Evolutionary conservation across 1,284 basidiomycete species (phyloP), one percentile per base, ranked within the genome.

Genomic region (Puccinia coronata): DNA sequence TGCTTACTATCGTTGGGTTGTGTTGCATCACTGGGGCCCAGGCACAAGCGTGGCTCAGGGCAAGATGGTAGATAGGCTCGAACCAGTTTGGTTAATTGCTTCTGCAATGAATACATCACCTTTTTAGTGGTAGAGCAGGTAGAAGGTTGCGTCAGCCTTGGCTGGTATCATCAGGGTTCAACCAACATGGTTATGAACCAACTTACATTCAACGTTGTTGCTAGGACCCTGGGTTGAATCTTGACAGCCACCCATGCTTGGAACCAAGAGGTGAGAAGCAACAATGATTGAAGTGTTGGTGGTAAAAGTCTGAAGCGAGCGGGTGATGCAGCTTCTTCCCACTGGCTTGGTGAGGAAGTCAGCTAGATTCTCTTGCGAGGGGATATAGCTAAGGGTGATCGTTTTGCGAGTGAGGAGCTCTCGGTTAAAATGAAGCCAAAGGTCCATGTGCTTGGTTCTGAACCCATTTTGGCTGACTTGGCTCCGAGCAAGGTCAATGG

Each of bases 401-500:
- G 11, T 39, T 14, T 67, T 67, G 1, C 2, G 3, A 2, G 4
- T 5, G 31, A 67, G 6, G 20, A 67, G 63, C 9, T 67, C 63
- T 23, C 41, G 9, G 9, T 39, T 39, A 18, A 31, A 39, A n/a
- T 67, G 63, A 39, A 67, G 63, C 4, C n/a, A 11, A 2, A 67
- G 34, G 20, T 67, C 63, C 63, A 67, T 67, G 34, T 67, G 63
- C 34, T 67, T 67, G 4, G 63, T 67, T 14, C n/a, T 36, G n/a
- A 67, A 67, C 8, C 63, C 34, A 39, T 47, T 39, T 11, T 67
- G 25, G 63, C 41, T 67, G 34, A 47, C 34, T 67, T 39, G 36
- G n/a, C 63, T 41, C 4, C 20, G 63, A 12, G 63, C 63, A 63
- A 63, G 59, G n/a, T 63, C 59, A 28, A 34, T 67, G 2, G 63